Conservation (phyloP, 495 filamentous ascomycete species). For the Oidiodendron maius region DNA sequence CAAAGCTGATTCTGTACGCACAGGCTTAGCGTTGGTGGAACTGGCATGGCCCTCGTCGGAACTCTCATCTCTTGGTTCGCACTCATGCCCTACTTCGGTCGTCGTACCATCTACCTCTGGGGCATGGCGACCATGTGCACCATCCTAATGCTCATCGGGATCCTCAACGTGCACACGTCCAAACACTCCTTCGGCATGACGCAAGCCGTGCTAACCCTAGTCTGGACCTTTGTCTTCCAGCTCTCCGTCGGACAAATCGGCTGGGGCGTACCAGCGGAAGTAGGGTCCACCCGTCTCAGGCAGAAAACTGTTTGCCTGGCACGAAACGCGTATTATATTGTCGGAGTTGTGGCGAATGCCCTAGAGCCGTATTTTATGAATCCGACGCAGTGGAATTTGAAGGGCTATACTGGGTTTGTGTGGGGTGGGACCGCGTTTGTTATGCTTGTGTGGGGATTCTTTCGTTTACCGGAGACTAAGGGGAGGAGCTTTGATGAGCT, state of each 20-base stretch:
- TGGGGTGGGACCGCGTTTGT: conserved; percentile 34
- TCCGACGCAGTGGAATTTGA: conserved; percentile 62
- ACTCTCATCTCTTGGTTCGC: conserved; percentile 45
- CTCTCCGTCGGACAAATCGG: conserved; percentile 52
- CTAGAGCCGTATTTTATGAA: conserved; percentile 72
- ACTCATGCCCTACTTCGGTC: conserved; percentile 40
- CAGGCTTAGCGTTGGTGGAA: conserved; percentile 37
- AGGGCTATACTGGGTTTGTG: conserved; percentile 35
- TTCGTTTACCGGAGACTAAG: conserved; percentile 66
- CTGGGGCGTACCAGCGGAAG: conserved; percentile 26
- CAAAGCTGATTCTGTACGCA: conserved; percentile 37
- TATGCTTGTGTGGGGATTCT: conserved; percentile 65
- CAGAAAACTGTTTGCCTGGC: conserved; percentile 9
- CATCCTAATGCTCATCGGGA: conserved; percentile 28
- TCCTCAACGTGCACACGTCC: conserved; percentile 27
- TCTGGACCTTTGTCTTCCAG: conserved; percentile 42
- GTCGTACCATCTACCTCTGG: conserved; percentile 44
- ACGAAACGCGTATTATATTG: conserved; percentile 48
- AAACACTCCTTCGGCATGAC: background rate
- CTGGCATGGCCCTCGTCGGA: conserved; percentile 26
- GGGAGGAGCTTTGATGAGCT: conserved; percentile 68
- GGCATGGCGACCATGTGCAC: conserved; percentile 32
- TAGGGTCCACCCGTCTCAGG: conserved; percentile 11
- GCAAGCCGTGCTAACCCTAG: conserved; percentile 14
- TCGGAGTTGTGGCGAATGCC: conserved; percentile 54